Percentiles rank a stretch among this genome's conserved stretches.
Evolutionary conservation across 1,284 basidiomycete genomes (phyloP).

Genomic region (Boletus mariae): DNA sequence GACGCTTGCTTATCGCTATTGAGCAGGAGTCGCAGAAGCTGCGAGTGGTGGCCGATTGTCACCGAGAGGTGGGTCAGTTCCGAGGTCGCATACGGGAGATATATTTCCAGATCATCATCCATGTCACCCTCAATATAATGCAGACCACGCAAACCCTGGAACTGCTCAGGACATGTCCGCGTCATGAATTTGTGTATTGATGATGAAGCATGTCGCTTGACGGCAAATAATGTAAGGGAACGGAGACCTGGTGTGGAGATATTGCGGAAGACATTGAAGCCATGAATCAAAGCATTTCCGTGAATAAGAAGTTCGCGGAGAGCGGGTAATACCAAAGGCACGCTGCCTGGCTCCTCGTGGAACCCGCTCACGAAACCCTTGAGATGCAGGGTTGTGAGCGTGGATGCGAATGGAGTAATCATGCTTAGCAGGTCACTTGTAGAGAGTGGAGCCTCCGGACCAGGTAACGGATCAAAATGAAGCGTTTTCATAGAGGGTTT

Average conservation of each 20-base stretch:
- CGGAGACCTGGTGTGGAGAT: constrained; percentile 32
- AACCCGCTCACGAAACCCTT: constrained; percentile 32
- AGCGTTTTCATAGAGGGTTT: constrained; percentile 22
- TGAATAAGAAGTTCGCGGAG: constrained; percentile 30
- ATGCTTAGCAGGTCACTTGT: constrained; percentile 29
- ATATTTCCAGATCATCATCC: constrained; percentile 35
- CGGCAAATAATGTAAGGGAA: constrained; percentile 23
- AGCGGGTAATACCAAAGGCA: constrained; percentile 30
- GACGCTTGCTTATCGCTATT: constrained; percentile 35
- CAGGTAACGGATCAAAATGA: constrained; percentile 32
- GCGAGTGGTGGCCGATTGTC: constrained; percentile 32
- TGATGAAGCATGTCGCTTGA: constrained; percentile 30
- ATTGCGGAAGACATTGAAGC: constrained; percentile 35
- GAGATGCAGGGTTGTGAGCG: constrained; percentile 32
- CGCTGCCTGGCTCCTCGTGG: constrained; percentile 33
- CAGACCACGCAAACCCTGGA: constrained; percentile 29
- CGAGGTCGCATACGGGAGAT: constrained; percentile 30
- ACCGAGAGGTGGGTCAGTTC: constrained; percentile 32
- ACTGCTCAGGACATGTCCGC: constrained; percentile 33
- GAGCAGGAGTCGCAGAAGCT: constrained; percentile 32
- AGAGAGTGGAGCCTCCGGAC: constrained; percentile 26
- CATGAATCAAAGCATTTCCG: constrained; percentile 32
- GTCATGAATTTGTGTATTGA: constrained; percentile 37
- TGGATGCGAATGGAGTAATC: constrained; percentile 27
- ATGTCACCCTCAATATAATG: constrained; percentile 36